Evolutionary conservation across 805 yeast genomes (phyloP).

Genomic region (Kluyveromyces aestuarii): DNA sequence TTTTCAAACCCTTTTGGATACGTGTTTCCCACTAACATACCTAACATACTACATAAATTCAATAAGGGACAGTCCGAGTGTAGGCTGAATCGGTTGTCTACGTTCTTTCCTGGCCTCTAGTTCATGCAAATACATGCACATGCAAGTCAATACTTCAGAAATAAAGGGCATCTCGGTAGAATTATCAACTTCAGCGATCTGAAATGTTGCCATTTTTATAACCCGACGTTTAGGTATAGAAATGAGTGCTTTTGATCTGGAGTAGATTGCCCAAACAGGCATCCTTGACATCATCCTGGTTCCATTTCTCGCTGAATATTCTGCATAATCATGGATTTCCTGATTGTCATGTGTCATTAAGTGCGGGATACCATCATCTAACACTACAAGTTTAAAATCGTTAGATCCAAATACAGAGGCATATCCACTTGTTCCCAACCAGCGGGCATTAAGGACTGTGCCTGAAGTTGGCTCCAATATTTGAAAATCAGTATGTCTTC

Average conservation of each 20-base stretch:
- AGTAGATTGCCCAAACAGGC: constrained; percentile 26
- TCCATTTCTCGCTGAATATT: constrained; percentile 3
- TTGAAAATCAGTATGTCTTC: constrained; percentile 25
- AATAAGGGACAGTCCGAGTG: not conserved
- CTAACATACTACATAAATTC: not conserved
- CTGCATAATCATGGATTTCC: constrained; percentile 9
- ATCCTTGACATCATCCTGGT: constrained; percentile 16
- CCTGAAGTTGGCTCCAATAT: constrained; percentile 10
- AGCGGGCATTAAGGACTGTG: constrained; percentile 28
- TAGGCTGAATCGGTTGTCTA: constrained; percentile 1
- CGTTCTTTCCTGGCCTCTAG: constrained; percentile 27
- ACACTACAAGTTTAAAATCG: constrained; percentile 26
- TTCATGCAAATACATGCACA: constrained; percentile 27
- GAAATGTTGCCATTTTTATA: constrained; percentile 16
- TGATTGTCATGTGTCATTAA: constrained; percentile 16
- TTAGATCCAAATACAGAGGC: constrained; percentile 29
- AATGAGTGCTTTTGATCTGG: constrained; percentile 17
- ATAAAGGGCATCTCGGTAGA: constrained; percentile 15
- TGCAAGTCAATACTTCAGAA: constrained; percentile 24
- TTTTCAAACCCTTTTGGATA: no score
- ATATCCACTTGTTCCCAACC: constrained; percentile 33
- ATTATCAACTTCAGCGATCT: constrained; percentile 12
- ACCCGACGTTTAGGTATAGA: constrained; percentile 23
- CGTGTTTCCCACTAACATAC: not conserved
- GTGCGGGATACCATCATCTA: constrained; percentile 29